Evolutionary conservation across 768 basidiomycete genomes (phyloP).

Genomic region (Boletellus ananiceps): DNA sequence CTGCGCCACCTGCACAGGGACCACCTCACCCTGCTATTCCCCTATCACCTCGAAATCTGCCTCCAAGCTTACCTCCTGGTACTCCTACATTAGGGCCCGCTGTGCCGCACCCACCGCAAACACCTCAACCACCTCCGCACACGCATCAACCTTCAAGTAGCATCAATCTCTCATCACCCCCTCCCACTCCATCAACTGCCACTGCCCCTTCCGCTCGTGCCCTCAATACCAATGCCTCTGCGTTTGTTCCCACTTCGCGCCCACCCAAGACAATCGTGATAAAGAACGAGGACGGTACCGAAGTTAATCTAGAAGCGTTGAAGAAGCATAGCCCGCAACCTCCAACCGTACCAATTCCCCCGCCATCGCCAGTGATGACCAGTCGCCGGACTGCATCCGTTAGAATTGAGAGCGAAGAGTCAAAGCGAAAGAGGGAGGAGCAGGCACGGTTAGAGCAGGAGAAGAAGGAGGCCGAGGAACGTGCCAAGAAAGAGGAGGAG

Average conservation of each 20-base stretch:
- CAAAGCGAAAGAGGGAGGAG: conserved; percentile 45
- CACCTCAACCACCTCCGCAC: conserved; percentile 43
- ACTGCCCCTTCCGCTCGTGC: conserved; percentile 37
- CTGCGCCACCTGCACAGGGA: conserved; percentile 34
- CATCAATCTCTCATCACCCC: conserved; percentile 51
- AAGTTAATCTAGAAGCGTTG: conserved; percentile 55
- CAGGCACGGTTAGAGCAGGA: conserved; percentile 40
- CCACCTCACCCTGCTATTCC: conserved; percentile 50
- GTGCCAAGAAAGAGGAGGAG: conserved; percentile 33
- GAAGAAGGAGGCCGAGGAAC: conserved; percentile 37
- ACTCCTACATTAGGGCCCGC: conserved; percentile 69
- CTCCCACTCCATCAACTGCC: conserved; percentile 60
- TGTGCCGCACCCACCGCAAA: conserved; percentile 41
- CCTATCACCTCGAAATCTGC: conserved; percentile 66
- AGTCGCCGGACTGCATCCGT: conserved; percentile 35
- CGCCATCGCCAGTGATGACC: conserved; percentile 30
- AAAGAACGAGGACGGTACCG: conserved; percentile 61
- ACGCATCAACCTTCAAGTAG: conserved; percentile 43
- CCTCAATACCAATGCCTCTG: conserved; percentile 57
- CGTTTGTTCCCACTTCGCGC: conserved; percentile 58
- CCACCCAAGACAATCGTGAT: conserved; percentile 46
- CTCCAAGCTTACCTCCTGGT: conserved; percentile 51
- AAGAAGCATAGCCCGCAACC: conserved; percentile 44
- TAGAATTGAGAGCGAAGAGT: conserved; percentile 62
- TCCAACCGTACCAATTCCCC: conserved; percentile 36